These are phyloP conservation scores for Nothophaeocryptopus gaeumannii DNA, from an alignment of 2,329 filamentous ascomycete species.

Conservation along the genomic window DNA sequence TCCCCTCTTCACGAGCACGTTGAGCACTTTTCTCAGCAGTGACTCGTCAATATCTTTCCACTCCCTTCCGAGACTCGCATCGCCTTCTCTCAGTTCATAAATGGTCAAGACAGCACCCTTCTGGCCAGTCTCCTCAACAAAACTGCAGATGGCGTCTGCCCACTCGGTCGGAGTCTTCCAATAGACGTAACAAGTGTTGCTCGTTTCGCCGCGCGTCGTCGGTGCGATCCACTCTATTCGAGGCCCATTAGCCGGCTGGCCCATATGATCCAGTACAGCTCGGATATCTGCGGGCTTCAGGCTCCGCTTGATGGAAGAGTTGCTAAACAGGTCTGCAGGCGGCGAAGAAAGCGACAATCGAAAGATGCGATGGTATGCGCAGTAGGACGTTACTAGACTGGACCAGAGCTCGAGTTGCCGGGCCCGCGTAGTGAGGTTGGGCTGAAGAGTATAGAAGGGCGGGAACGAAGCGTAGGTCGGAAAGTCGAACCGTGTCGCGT, in stretches of 20 bases:
- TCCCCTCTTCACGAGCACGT: slow-evolving; percentile 79
- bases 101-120: slow-evolving; percentile 85
- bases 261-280: slow-evolving; percentile 57
- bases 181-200: slow-evolving; percentile 68
- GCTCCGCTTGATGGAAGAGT: slow-evolving; percentile 42
- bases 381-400: slow-evolving; percentile 79
- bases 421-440: slow-evolving; percentile 68
- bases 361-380: slow-evolving; percentile 72
- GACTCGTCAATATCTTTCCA: slow-evolving; percentile 66
- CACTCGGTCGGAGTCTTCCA: slow-evolving; percentile 90
- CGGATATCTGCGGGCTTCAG: slow-evolving; percentile 54
- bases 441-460: slow-evolving; percentile 80
- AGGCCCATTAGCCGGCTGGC: slow-evolving; percentile 49
- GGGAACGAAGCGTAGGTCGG: slow-evolving; percentile 67
- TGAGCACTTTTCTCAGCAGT: slow-evolving; percentile 73
- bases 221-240: slow-evolving; percentile 59
- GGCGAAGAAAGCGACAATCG: slow-evolving; percentile 65
- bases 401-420: slow-evolving; percentile 83
- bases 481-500: slow-evolving; percentile 36
- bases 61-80: slow-evolving; percentile 59
- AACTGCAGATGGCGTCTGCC: slow-evolving; percentile 73
- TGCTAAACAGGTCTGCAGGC: slow-evolving; percentile 50
- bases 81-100: slow-evolving; percentile 88
- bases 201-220: slow-evolving; percentile 37
- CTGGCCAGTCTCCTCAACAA: slow-evolving; percentile 83